Conservation (phyloP, 192 early-diverging fungal species). For the Spizellomyces punctatus region DNA sequence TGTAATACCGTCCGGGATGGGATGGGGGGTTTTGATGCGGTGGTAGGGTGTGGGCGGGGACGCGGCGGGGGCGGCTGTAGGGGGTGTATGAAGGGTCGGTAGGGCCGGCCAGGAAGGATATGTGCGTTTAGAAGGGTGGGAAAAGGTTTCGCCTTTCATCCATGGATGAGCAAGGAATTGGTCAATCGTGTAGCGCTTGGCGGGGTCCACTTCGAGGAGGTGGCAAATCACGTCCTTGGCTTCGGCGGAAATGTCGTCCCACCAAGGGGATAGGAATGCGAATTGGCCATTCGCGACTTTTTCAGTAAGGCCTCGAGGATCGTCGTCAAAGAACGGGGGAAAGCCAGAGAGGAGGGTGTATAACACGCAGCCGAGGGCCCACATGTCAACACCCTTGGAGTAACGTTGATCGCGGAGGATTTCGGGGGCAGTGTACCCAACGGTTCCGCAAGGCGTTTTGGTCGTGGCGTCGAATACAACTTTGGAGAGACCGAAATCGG, state of each 20-base stretch:
- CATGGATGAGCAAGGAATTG: slow-evolving; percentile 40
- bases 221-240: slow-evolving; percentile 52
- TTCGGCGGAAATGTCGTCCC: slow-evolving; percentile 78
- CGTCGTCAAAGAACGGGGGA: slow-evolving; percentile 54
- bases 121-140: neutral
- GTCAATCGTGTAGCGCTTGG: slow-evolving; percentile 33
- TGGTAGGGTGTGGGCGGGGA: slow-evolving; percentile 8
- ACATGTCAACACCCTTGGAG: slow-evolving; percentile 72
- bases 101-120: neutral
- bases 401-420: slow-evolving; percentile 69
- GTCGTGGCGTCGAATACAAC: slow-evolving; percentile 82
- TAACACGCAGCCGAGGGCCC: slow-evolving; percentile 69
- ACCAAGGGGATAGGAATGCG: slow-evolving; percentile 86
- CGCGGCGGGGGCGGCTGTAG: neutral
- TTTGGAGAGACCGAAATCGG: slow-evolving; percentile 90
- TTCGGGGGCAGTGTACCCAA: slow-evolving; percentile 92
- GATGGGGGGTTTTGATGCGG: slow-evolving; percentile 21
- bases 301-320: slow-evolving; percentile 59
- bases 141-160: slow-evolving; percentile 18
- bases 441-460: slow-evolving; percentile 89
- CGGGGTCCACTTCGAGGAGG: slow-evolving; percentile 50
- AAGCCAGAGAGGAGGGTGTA: slow-evolving; percentile 54
- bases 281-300: slow-evolving; percentile 86
- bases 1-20: slow-evolving; percentile 33
- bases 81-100: neutral